These are phyloP conservation scores for Ambrosiella cleistominuta DNA, from an alignment of 2,329 filamentous ascomycete species.

Conservation along the genomic window DNA sequence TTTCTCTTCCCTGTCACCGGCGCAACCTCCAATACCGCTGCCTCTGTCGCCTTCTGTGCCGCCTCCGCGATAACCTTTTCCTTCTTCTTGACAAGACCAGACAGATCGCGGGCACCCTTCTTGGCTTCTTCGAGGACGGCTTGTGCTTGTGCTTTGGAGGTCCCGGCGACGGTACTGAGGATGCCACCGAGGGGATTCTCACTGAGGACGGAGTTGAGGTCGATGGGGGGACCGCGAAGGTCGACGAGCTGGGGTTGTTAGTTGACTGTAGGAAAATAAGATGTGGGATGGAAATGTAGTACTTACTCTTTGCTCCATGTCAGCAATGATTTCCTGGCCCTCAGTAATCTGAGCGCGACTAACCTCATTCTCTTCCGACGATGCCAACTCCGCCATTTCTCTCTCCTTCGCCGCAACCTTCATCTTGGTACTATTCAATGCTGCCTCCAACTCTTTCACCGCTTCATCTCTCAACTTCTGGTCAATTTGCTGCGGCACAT, in stretches of 20 bases:
- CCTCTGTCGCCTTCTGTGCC: slow-evolving; percentile 14
- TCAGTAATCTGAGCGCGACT: slow-evolving; percentile 47
- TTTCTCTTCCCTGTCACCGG: slow-evolving; percentile 29
- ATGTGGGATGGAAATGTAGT: neutral
- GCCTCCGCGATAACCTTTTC: slow-evolving; percentile 15
- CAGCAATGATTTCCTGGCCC: slow-evolving; percentile 59
- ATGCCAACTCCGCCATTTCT: slow-evolving; percentile 42
- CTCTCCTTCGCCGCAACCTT: slow-evolving; percentile 55
- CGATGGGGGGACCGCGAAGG: slow-evolving; percentile 44
- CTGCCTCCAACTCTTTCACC: slow-evolving; percentile 51
- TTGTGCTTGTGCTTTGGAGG: slow-evolving; percentile 41
- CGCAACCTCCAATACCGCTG: slow-evolving; percentile 19
- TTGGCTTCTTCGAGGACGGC: slow-evolving; percentile 55
- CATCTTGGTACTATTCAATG: slow-evolving; percentile 53
- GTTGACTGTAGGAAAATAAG: neutral
- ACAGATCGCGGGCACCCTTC: slow-evolving; percentile 56
- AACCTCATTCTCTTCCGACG: slow-evolving; percentile 49
- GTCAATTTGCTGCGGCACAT: slow-evolving; percentile 32
- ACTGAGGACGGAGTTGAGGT: slow-evolving; percentile 37
- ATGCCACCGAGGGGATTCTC: slow-evolving; percentile 36
- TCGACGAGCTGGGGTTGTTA: slow-evolving; percentile 40
- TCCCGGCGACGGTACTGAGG: slow-evolving; percentile 44
- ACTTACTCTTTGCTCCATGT: slow-evolving; percentile 59
- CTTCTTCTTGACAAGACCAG: slow-evolving; percentile 55
- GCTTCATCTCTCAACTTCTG: slow-evolving; percentile 55